Evolutionary conservation across 2,329 filamentous ascomycete genomes (phyloP).

Genomic region (Zelopaecilomyces penicillatus): DNA sequence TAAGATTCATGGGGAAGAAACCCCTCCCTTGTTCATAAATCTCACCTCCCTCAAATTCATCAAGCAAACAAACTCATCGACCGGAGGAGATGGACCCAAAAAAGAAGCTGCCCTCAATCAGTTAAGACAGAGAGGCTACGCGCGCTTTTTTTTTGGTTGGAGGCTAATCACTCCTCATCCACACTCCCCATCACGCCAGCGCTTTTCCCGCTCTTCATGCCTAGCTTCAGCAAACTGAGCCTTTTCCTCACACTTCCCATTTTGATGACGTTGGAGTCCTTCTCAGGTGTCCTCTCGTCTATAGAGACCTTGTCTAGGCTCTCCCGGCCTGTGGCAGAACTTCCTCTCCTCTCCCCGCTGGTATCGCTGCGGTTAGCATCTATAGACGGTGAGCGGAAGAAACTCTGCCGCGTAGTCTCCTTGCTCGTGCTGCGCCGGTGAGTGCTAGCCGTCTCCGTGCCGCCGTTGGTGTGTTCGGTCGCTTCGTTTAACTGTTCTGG

Average conservation of each 20-base stretch:
- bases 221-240: constrained; percentile 68
- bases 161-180: constrained; percentile 41
- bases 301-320: constrained; percentile 20
- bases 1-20: too few relatives aligned
- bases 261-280: constrained; percentile 30
- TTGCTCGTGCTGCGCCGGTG: constrained; percentile 24
- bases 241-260: constrained; percentile 66
- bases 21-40: too few relatives aligned
- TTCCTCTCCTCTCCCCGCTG: constrained; percentile 13
- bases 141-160: not conserved
- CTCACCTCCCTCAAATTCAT: too few relatives aligned
- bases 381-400: constrained; percentile 34
- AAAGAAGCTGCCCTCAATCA: too few relatives aligned
- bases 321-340: constrained; percentile 15
- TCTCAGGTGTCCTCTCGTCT: constrained; percentile 16
- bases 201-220: constrained; percentile 57
- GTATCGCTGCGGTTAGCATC: constrained; percentile 18
- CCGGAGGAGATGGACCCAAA: too few relatives aligned
- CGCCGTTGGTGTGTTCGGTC: constrained; percentile 18
- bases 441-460: constrained; percentile 24
- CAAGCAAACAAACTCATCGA: too few relatives aligned
- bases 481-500: constrained; percentile 20
- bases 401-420: constrained; percentile 27
- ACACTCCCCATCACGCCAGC: constrained; percentile 44
- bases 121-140: too few relatives aligned